Evolutionary conservation across 116 monocot genomes (phyloP), one percentile per base, ranked within the genome.

Genomic region (Trichopus zeylanicus): DNA sequence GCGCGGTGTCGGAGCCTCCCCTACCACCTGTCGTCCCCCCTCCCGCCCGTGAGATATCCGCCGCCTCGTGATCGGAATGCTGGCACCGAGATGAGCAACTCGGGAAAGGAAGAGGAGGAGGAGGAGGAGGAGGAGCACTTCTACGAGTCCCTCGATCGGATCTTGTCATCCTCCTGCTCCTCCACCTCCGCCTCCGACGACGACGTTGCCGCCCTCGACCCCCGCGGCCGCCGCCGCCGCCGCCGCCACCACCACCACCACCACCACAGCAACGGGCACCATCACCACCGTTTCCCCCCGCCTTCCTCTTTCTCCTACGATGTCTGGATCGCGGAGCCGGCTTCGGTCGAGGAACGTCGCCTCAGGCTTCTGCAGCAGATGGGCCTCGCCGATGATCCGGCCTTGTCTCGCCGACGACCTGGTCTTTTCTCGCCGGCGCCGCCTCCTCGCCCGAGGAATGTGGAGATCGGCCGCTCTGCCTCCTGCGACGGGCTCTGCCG

Each of bases 281-380:
- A 23, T 20, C 24, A 39, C 20, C 59, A 37, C 11, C 35, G 59
- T 10, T 24, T 59, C 23, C 48, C 39, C 0, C 30, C 47, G 22
- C 33, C 29, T 21, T 20, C 48, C 7, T 32, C 65, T 25, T 64
- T 46, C 49, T 80, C 77, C 37, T 91, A 91, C 56, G 75, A 62
- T 12, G 22, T 85, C 26, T 98, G 98, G 98, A 88, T 85, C 77
- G 73, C 70, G 15, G 75, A 87, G 71, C 87, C 91, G 12, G 67
- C 75, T 13, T 85, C 97, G 30, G 60, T 88, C 21, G 34, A 75
- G 33, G 91, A 91, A 57, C 78, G 97, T 21, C 87, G 97, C 25
- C 71, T 57, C 9, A 72, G 77, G 26, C 88, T 98, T 10, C 68
- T 98, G 11, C 68, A 85, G 19, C 91, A 82, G 48, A 77, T 98